phyloP scores from a whole-genome alignment of 768 basidiomycete species.

The Cystobasidium ongulense region DNA sequence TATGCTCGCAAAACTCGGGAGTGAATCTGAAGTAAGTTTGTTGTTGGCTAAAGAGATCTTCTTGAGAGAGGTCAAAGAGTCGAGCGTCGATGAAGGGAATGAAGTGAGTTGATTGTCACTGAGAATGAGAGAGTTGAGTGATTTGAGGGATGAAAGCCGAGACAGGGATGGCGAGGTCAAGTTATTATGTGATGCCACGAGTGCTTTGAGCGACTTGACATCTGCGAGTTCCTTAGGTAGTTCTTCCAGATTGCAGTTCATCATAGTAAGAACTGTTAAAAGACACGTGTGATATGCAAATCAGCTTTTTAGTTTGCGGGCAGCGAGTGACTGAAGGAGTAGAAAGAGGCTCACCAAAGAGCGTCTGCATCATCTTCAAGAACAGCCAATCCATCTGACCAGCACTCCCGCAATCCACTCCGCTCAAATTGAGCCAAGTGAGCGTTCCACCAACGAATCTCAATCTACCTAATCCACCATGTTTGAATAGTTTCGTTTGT shows the following conservation, averaged over 20 bases:
- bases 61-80: conserved; percentile 35
- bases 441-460: conserved; percentile 21
- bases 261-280: conserved; percentile 13
- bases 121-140: conserved; percentile 23
- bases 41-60: conserved; percentile 41
- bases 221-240: conserved; percentile 18
- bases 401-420: conserved; percentile 7
- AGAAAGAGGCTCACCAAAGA: background rate
- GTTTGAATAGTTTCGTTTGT: background rate
- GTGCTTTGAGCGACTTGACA: conserved; percentile 8
- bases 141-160: conserved; percentile 3
- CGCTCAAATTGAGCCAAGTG: conserved; percentile 25
- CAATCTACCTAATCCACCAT: background rate
- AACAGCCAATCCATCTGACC: background rate
- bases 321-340: background rate
- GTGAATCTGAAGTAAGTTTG: conserved; percentile 28
- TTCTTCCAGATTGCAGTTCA: conserved; percentile 5
- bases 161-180: conserved; percentile 6
- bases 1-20: conserved; percentile 36
- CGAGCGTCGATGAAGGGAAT: background rate
- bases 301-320: background rate
- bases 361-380: conserved; percentile 3
- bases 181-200: conserved; percentile 23
- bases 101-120: conserved; percentile 24
- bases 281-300: background rate